These are phyloP conservation scores for Eucalyptus fibrosa DNA, from an alignment of 345 rosid species.

Conservation along the genomic window DNA sequence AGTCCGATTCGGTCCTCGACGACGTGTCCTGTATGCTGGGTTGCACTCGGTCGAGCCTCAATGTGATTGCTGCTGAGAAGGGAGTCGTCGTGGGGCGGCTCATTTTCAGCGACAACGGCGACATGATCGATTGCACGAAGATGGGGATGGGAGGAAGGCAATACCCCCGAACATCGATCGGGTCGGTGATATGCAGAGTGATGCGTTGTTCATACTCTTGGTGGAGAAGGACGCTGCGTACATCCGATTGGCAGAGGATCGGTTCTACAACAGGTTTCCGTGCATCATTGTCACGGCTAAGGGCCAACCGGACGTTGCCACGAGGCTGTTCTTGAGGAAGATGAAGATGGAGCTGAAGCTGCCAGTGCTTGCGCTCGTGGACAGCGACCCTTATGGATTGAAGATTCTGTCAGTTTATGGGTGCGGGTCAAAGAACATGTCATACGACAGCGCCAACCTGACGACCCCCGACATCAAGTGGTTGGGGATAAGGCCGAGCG, in stretches of 20 bases:
- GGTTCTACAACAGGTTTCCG: conserved; percentile 91
- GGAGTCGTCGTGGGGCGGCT: conserved; percentile 95
- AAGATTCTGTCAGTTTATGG: conserved; percentile 91
- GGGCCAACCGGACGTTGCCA: conserved; percentile 97
- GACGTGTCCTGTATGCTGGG: conserved; percentile 95
- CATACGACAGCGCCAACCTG: conserved; percentile 87
- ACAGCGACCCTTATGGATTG: conserved; percentile 92
- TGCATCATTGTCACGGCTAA: conserved; percentile 92
- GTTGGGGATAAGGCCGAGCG: conserved; percentile 91
- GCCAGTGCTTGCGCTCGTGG: conserved; percentile 92
- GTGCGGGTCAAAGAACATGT: conserved; percentile 98
- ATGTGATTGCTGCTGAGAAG: conserved; percentile 88
- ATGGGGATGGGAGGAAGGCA: conserved; percentile 99
- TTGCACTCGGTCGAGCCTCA: conserved; percentile 85
- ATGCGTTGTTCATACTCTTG: conserved; percentile 71
- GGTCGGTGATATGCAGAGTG: conserved; percentile 93
- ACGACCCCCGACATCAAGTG: conserved; percentile 96
- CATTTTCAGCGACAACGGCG: conserved; percentile 91
- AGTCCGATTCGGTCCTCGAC: conserved; percentile 76
- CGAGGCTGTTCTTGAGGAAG: conserved; percentile 84
- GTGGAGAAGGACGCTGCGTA: conserved; percentile 98
- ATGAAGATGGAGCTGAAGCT: conserved; percentile 91
- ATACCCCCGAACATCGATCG: conserved; percentile 92
- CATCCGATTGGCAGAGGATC: conserved; percentile 85
- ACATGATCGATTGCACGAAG: conserved; percentile 94